Evolutionary conservation across 1,284 basidiomycete genomes (phyloP).

Genomic region (Volvariella surrecta): DNA sequence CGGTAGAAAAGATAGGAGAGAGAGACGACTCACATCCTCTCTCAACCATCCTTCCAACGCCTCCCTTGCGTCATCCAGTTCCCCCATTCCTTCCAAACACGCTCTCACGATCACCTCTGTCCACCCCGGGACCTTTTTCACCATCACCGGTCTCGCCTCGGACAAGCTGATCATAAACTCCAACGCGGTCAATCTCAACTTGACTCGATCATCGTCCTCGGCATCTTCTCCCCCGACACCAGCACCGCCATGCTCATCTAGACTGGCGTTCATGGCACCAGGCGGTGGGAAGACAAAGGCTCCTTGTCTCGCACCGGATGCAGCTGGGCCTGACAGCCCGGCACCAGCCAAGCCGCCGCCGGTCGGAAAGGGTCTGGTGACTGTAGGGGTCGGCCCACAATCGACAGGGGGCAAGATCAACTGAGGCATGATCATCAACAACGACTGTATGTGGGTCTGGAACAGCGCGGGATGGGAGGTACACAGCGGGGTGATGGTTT

Average conservation of each 20-base stretch:
- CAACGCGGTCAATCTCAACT: slow-evolving; percentile 53
- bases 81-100: slow-evolving; percentile 75
- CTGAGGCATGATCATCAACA: slow-evolving; percentile 58
- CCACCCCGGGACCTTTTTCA: slow-evolving; percentile 57
- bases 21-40: slow-evolving; percentile 50
- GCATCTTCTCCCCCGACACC: no score
- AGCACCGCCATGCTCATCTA: slow-evolving; percentile 4
- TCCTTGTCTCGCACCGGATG: slow-evolving; percentile 20
- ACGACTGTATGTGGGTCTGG: slow-evolving; percentile 49
- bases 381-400: slow-evolving; percentile 67
- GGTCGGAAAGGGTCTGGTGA: slow-evolving; percentile 52
- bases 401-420: slow-evolving; percentile 58
- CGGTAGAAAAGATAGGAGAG: slow-evolving; percentile 4
- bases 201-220: slow-evolving; percentile 35
- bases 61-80: slow-evolving; percentile 38
- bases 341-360: slow-evolving; percentile 14
- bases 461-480: slow-evolving; percentile 60
- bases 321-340: no score
- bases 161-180: slow-evolving; percentile 74
- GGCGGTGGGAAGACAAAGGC: slow-evolving; percentile 51
- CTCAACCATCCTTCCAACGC: slow-evolving; percentile 42
- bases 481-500: slow-evolving; percentile 65
- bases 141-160: slow-evolving; percentile 61
- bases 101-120: slow-evolving; percentile 56
- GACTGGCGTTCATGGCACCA: neutral